A percentile compares a stretch with the other conserved stretches of the same genome.
phyloP scores from a whole-genome alignment of 208 protist genomes.

The Wallacemonas rigidus region DNA sequence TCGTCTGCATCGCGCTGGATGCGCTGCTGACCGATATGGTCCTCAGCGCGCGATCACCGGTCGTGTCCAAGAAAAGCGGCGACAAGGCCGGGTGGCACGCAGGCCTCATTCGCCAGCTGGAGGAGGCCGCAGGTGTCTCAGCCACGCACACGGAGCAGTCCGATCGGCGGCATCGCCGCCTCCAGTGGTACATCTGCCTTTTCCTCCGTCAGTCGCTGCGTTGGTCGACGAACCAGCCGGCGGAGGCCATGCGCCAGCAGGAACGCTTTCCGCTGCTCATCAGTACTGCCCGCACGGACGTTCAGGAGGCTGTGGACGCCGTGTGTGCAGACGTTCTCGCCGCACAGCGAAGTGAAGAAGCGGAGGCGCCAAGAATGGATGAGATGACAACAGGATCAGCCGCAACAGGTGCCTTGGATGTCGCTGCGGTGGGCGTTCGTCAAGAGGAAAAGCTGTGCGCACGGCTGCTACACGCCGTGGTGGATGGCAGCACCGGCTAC shows the following conservation, averaged over 20 bases:
- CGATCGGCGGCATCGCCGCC: background rate
- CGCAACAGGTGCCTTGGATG: background rate
- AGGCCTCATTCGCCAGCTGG: slow-evolving; percentile 10
- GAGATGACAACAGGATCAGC: background rate
- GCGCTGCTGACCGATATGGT: slow-evolving; percentile 16
- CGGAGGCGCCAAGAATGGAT: too few species aligned
- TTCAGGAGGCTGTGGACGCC: background rate
- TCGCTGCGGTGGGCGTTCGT: background rate
- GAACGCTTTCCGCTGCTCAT: slow-evolving; percentile 9
- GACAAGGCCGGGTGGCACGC: background rate
- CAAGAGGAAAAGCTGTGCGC: background rate
- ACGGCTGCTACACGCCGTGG: background rate
- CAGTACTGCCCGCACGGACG: background rate
- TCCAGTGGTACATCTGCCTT: slow-evolving; percentile 5
- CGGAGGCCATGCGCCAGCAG: background rate
- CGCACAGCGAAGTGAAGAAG: background rate
- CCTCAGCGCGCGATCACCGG: background rate
- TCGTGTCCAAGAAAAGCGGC: background rate
- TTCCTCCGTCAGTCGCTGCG: background rate
- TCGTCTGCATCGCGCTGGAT: slow-evolving; percentile 10
- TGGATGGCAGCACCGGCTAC: slow-evolving; percentile 6
- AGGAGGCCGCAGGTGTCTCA: background rate
- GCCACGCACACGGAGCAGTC: background rate
- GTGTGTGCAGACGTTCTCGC: background rate
- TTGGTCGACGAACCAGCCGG: background rate